Evolutionary conservation across 164 flowering plant genomes (phyloP), one percentile per base, ranked within the genome.

Genomic region (Vitis cinerea): DNA sequence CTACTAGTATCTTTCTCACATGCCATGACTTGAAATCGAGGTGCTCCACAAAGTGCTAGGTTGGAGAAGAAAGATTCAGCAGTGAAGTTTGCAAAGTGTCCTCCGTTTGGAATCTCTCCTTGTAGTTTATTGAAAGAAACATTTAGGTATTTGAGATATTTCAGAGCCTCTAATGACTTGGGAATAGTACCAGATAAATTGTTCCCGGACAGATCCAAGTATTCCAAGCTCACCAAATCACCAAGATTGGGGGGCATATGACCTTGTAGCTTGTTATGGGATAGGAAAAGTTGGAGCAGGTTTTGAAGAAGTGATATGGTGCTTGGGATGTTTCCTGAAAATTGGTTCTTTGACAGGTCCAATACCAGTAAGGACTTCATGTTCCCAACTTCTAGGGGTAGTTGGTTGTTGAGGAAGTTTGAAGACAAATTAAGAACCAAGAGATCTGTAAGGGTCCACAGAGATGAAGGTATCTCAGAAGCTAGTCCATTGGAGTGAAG

Each of bases 261-360:
- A 0, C 64, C 64, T 8, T 62, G 50, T 1, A 62, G n/a, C 17
- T 15, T 44, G 51, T 62, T 62, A 15, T 44, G 44, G 9, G 64
- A 62, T 9, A 62, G 16, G 19, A 12, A 62, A 12, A 62, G 51
- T 16, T 31, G 23, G 30, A 62, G 0, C 50, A 62, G 9, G 64
- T 62, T n/a, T 44, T 62, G 51, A 62, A 62, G 64, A 37, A 37
- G 50, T 19, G 8, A 49, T 62, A 62, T 37, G 3, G 50, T 37
- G 64, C 50, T 37, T 37, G 64, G 64, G 15, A 62, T 62, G 13
- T 62, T 62, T 2, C 64, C 64, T 3, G 64, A 37, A n/a, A 62
- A 19, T 9, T 47, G 50, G 47, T 62, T 62, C 1, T 62, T 47
- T 13, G 64, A 62, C 17, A 62, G 10, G 11, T 62, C 50, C 10